These are phyloP conservation scores for Gryganskiella cystojenkinii DNA, from an alignment of 192 early-diverging fungal species.

Conservation along the genomic window DNA sequence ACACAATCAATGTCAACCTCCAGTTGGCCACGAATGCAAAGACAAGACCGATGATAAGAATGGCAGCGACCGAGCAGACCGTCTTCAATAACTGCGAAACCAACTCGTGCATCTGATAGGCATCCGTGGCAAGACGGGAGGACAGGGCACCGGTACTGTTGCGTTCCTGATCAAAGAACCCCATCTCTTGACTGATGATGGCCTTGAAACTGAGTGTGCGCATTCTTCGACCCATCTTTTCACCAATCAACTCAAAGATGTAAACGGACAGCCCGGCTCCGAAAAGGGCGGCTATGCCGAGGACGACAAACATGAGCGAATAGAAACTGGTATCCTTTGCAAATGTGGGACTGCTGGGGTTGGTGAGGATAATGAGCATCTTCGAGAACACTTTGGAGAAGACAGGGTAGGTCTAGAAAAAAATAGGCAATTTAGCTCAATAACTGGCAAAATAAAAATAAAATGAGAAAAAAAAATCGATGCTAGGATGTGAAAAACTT, in stretches of 20 bases:
- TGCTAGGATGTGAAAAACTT: neutral
- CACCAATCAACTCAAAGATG: conserved; percentile 56
- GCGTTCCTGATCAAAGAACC: conserved; percentile 76
- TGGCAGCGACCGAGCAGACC: conserved; percentile 1
- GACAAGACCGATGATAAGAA: conserved; percentile 12
- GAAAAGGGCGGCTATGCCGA: conserved; percentile 54
- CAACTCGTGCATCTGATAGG: conserved; percentile 54
- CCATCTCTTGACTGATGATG: conserved; percentile 77
- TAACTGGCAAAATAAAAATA: neutral
- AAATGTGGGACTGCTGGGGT: conserved; percentile 16
- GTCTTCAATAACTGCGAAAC: conserved; percentile 46
- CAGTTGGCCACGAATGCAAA: conserved; percentile 68
- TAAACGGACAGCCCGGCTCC: conserved; percentile 4
- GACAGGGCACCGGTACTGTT: conserved; percentile 80
- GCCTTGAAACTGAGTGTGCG: conserved; percentile 71
- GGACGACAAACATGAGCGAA: conserved; percentile 60
- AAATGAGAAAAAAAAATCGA: neutral
- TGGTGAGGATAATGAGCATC: conserved; percentile 30
- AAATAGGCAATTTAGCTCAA: too few species aligned
- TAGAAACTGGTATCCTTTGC: conserved; percentile 59
- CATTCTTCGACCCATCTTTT: conserved; percentile 69
- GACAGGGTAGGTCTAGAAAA: conserved; percentile 66
- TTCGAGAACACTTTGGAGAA: conserved; percentile 78
- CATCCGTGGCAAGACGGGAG: conserved; percentile 76
- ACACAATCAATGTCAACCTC: conserved; percentile 69